phyloP scores from a whole-genome alignment of 495 filamentous ascomycete genomes.

The Xylaria intraflava region DNA sequence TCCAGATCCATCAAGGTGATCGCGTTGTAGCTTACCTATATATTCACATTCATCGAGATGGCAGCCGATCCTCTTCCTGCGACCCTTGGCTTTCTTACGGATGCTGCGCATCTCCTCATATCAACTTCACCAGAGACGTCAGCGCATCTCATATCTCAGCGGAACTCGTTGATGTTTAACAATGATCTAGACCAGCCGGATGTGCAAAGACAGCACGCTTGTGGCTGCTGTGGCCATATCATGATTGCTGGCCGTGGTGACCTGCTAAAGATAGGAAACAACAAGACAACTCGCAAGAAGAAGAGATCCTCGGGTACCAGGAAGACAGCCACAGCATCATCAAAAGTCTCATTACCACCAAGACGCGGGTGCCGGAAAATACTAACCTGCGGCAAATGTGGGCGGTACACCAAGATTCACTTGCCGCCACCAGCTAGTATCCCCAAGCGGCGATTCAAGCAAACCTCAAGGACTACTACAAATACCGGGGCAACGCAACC shows the following conservation, averaged over 20 bases:
- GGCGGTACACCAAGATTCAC: slow-evolving; percentile 32
- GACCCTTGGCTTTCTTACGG: slow-evolving; percentile 37
- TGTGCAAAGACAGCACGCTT: slow-evolving; percentile 39
- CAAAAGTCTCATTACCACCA: neutral
- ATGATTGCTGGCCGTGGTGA: slow-evolving; percentile 40
- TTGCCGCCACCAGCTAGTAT: slow-evolving; percentile 24
- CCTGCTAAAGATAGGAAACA: slow-evolving; percentile 29
- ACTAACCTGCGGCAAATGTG: slow-evolving; percentile 41
- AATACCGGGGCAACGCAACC: neutral
- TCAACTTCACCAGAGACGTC: slow-evolving; percentile 41
- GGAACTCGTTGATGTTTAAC: slow-evolving; percentile 37
- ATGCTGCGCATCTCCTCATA: slow-evolving; percentile 46
- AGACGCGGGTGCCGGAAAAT: slow-evolving; percentile 27
- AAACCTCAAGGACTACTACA: neutral
- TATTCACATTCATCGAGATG: slow-evolving; percentile 22
- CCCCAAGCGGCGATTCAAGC: neutral
- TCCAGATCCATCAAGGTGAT: neutral
- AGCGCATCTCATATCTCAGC: slow-evolving; percentile 42
- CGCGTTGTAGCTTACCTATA: too few relatives aligned
- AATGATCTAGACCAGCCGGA: slow-evolving; percentile 37
- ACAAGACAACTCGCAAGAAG: slow-evolving; percentile 15
- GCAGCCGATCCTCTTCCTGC: slow-evolving; percentile 21
- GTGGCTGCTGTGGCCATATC: slow-evolving; percentile 47
- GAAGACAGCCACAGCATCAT: slow-evolving; percentile 1
- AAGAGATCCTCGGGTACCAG: neutral